Conservation (phyloP, 768 basidiomycete species). For the Lentinula boryana region DNA sequence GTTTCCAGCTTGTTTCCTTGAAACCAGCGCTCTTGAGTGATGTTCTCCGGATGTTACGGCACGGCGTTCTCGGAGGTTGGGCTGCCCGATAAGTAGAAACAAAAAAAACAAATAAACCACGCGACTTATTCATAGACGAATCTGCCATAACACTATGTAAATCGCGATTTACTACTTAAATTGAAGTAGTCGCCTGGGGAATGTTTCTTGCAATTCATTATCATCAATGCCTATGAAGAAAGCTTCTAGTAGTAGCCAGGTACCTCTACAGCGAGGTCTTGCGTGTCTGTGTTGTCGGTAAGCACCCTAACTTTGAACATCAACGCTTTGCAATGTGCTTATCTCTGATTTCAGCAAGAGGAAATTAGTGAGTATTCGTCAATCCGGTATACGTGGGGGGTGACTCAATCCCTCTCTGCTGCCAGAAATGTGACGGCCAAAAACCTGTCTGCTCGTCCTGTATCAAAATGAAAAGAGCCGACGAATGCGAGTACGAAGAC, state of each 20-base stretch:
- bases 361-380: conserved; percentile 23
- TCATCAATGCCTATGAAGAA: conserved; percentile 21
- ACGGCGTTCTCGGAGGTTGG: background rate
- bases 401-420: background rate
- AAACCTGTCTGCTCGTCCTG: conserved; percentile 55
- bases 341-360: conserved; percentile 19
- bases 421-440: conserved; percentile 55
- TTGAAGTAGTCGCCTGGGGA: background rate
- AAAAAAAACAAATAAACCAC: background rate
- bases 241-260: conserved; percentile 11
- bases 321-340: background rate
- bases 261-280: conserved; percentile 29
- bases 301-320: background rate
- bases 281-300: conserved; percentile 32
- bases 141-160: background rate
- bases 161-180: background rate
- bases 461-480: conserved; percentile 42
- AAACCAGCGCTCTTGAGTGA: background rate
- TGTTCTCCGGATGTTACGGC: background rate
- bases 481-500: conserved; percentile 57
- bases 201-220: background rate
- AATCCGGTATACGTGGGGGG: background rate
- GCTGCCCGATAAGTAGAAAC: background rate
- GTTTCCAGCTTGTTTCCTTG: no score
- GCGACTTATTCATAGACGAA: background rate